phyloP scores from a whole-genome alignment of 495 filamentous ascomycete genomes.

The Podospora fimiseda region DNA sequence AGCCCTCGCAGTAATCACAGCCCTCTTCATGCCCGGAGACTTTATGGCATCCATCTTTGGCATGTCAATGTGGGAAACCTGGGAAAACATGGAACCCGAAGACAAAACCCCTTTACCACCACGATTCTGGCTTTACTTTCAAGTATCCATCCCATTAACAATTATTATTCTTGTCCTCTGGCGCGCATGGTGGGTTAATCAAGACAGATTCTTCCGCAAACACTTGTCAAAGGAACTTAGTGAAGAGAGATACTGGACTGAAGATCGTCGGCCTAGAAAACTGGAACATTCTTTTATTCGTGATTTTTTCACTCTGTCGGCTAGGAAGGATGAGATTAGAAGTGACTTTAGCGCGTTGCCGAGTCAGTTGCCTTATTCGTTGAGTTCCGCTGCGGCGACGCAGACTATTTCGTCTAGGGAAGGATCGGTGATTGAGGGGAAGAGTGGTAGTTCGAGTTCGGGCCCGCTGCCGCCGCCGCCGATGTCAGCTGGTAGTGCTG shows the following conservation, averaged over 20 bases:
- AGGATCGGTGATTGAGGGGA: background rate
- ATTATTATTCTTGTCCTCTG: conserved; percentile 24
- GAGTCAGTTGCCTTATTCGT: background rate
- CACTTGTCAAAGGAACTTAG: conserved; percentile 29
- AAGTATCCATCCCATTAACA: conserved; percentile 27
- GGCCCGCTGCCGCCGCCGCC: background rate
- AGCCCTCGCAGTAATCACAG: conserved; percentile 29
- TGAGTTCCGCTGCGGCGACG: background rate
- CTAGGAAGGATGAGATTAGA: background rate
- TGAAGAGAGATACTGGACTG: conserved; percentile 32
- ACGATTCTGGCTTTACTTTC: conserved; percentile 33
- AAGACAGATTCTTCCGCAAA: conserved; percentile 28
- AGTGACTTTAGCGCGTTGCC: background rate
- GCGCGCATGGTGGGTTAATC: conserved; percentile 33
- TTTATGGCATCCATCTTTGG: conserved; percentile 32
- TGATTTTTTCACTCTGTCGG: conserved; percentile 23
- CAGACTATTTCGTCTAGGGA: background rate
- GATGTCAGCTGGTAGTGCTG: background rate
- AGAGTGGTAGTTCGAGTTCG: too few relatives aligned
- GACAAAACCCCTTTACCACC: conserved; percentile 21
- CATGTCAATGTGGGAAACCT: conserved; percentile 29
- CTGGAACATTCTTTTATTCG: conserved; percentile 27
- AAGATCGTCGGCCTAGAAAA: conserved; percentile 23
- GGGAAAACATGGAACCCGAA: conserved; percentile 16
- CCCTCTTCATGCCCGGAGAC: conserved; percentile 30